A percentile compares a stretch with the other conserved stretches of the same genome.
Evolutionary conservation across 139 green algal species (phyloP).

Genomic region (Chlorella sorokiniana): DNA sequence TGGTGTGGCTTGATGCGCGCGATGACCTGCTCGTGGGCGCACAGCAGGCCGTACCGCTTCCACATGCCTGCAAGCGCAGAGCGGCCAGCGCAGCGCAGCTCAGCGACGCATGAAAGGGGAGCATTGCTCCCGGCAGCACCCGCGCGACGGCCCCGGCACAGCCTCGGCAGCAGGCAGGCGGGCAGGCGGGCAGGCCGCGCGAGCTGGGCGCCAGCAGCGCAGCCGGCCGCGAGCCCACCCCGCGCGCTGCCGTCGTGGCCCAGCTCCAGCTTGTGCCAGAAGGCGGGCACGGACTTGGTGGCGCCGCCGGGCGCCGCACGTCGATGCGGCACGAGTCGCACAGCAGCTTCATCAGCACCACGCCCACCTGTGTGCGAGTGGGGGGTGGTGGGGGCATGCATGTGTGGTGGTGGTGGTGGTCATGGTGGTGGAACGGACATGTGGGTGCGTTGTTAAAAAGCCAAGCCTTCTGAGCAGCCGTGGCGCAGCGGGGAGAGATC

Average conservation of each 20-base stretch:
- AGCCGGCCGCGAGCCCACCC: too few species aligned
- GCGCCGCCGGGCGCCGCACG: background rate
- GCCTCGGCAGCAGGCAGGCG: background rate
- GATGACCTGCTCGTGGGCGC: slow-evolving; percentile 46
- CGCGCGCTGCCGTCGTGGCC: slow-evolving; percentile 19
- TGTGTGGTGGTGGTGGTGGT: background rate
- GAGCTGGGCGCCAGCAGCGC: too few species aligned
- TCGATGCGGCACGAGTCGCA: slow-evolving; percentile 43
- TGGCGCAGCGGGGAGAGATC: too few species aligned
- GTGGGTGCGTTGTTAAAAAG: too few species aligned
- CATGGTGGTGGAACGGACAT: too few species aligned
- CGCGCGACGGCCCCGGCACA: background rate
- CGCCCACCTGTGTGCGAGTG: slow-evolving; percentile 36
- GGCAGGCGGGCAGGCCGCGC: too few species aligned
- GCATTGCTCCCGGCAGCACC: too few species aligned
- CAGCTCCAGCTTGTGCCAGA: slow-evolving; percentile 47
- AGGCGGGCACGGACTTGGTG: slow-evolving; percentile 36
- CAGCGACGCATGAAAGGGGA: too few species aligned
- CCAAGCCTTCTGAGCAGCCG: too few species aligned
- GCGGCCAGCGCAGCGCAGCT: too few species aligned
- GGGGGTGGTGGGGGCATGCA: background rate
- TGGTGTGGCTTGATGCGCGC: slow-evolving; percentile 39
- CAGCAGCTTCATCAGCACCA: slow-evolving; percentile 48
- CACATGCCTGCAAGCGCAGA: background rate
- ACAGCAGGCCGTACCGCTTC: slow-evolving; percentile 48